Evolutionary conservation across 2,329 filamentous ascomycete genomes (phyloP), one percentile per base, ranked within the genome.

Genomic region (Trichoderma polysporum): DNA sequence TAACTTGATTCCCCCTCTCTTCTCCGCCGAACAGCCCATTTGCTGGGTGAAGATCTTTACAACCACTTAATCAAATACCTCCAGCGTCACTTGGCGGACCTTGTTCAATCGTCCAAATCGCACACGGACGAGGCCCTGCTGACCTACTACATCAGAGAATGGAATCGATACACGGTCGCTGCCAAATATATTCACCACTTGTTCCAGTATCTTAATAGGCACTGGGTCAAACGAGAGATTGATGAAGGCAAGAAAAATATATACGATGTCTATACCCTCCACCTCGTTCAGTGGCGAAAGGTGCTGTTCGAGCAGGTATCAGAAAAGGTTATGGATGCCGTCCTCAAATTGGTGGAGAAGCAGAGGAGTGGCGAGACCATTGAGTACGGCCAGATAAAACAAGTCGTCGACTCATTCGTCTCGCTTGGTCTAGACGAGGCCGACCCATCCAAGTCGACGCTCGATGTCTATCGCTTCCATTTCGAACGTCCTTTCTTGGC

Each of bases 221-320:
- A 99, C 80, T 99, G 96, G 95, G 95, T 99, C 2, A 99, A 97
- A 85, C 87, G 95, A 33, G 95, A 99, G 81, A 97, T 99, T 81
- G 95, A 99, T 70, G 95, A 99, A 79, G 95, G 95, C 37, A 98
- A 99, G 82, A 97, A 98, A 83, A 92, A 94, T 74, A 92, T 98
- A 8, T 98, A 96, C 78, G 95, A 99, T 78, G 95, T 99, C 56
- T 99, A 99, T 79, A 99, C 95, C 0, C 82, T 99, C 39, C 95
- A 99, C 74, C 83, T 99, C 47, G 95, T 98, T 22, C 92, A 94
- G 76, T 99, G 95, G 95, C 93, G 94, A 71, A 87, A 91, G 71
- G 92, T 97, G 68, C 89, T 99, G 74, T 99, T 99, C 78, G 85
- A 88, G 68, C 86, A 88, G 67, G 92, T 97, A 2, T 90, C 94